These are phyloP conservation scores for Russula brevipes DNA, from an alignment of 768 basidiomycete genomes.

Conservation along the genomic window DNA sequence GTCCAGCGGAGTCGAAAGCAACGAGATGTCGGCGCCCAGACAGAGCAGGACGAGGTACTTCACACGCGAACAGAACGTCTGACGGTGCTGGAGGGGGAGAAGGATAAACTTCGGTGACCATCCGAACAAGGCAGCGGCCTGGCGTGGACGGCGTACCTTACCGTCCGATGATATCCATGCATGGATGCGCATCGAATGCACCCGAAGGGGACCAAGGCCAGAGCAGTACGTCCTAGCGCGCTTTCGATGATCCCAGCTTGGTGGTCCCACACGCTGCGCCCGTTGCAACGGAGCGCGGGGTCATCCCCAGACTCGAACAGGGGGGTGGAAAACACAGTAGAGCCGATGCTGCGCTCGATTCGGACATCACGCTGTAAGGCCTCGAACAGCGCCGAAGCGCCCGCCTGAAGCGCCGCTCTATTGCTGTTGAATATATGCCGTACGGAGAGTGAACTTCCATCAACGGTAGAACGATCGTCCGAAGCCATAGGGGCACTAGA, in stretches of 20 bases:
- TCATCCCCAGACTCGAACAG: conserved; percentile 1
- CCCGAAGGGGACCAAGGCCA: conserved; percentile 3
- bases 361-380: conserved; percentile 20
- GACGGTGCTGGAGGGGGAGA: conserved; percentile 3
- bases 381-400: conserved; percentile 18
- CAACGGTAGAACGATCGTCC: background rate
- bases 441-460: conserved; percentile 1
- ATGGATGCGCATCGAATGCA: conserved; percentile 7
- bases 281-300: background rate
- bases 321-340: conserved; percentile 1
- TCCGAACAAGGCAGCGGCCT: background rate
- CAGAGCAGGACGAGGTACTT: conserved; percentile 16
- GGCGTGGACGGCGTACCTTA: conserved; percentile 11
- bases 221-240: conserved; percentile 5
- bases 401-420: conserved; percentile 2
- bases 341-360: conserved; percentile 16
- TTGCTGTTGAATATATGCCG: conserved; percentile 24
- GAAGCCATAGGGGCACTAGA: background rate
- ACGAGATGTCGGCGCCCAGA: conserved; percentile 20
- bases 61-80: conserved; percentile 7
- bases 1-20: background rate
- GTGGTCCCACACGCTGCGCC: conserved; percentile 4
- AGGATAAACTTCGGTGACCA: background rate
- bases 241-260: conserved; percentile 9
- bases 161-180: conserved; percentile 21